A percentile compares a stretch with the other conserved stretches of the same genome.
Conservation (phyloP, 2,329 filamentous ascomycete genomes). For the Elsinoe fawcettii region DNA sequence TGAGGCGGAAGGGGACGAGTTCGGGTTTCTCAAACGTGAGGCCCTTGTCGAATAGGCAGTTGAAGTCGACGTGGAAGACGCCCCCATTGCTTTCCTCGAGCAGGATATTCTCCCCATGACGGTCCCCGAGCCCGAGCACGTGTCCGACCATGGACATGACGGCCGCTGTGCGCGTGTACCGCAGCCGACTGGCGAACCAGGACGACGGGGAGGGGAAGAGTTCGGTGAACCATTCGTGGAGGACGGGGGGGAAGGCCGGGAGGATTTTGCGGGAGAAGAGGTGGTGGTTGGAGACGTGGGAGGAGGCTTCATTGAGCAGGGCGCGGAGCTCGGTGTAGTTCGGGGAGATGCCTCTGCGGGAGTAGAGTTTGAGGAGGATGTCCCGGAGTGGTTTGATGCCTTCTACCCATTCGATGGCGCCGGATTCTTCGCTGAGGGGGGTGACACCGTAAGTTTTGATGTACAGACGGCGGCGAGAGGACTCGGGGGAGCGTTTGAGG, state of each 20-base stretch:
- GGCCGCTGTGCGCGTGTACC: constrained; percentile 86
- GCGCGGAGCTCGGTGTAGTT: constrained; percentile 60
- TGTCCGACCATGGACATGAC: constrained; percentile 99
- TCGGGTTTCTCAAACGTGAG: constrained; percentile 93
- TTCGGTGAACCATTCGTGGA: constrained; percentile 92
- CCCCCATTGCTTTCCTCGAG: constrained; percentile 91
- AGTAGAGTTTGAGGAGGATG: constrained; percentile 73
- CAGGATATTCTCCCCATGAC: constrained; percentile 94
- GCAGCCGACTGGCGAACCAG: constrained; percentile 83
- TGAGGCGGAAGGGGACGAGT: constrained; percentile 88
- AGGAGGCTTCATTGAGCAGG: constrained; percentile 59
- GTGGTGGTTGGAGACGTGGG: constrained; percentile 51
- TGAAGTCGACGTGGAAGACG: constrained; percentile 97
- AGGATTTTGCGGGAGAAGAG: constrained; percentile 64
- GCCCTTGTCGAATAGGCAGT: constrained; percentile 97
- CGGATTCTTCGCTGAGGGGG: constrained; percentile 93
- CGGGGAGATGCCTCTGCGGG: constrained; percentile 59
- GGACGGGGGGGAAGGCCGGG: constrained; percentile 66
- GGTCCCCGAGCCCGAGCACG: constrained; percentile 83
- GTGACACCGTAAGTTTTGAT: constrained; percentile 97
- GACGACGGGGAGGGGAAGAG: constrained; percentile 86
- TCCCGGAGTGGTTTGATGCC: constrained; percentile 91
- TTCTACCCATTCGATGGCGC: constrained; percentile 97
- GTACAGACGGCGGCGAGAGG: constrained; percentile 81
- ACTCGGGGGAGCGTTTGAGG: constrained; percentile 82